phyloP scores from a whole-genome alignment of 306 rosid genomes.

The Cercis canadensis region DNA sequence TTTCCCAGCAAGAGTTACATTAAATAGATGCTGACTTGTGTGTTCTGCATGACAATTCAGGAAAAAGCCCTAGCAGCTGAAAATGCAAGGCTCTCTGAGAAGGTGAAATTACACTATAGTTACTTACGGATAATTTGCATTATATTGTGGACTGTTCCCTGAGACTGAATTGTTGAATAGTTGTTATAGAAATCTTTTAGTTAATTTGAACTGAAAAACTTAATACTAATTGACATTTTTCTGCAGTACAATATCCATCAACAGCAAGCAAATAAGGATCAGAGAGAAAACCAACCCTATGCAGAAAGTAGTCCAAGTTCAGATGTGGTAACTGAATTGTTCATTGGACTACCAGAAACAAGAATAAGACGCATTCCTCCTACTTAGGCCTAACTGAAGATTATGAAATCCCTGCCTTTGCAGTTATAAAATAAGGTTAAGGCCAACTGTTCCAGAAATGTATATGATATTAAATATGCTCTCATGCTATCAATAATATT shows the following conservation, averaged over 20 bases:
- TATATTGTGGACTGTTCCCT: background rate
- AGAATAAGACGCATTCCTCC: conserved; percentile 45
- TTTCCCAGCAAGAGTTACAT: background rate
- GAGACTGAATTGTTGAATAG: too few species aligned
- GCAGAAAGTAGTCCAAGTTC: conserved; percentile 65
- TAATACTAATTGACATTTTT: background rate
- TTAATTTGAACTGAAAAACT: background rate
- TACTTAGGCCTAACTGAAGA: conserved; percentile 24
- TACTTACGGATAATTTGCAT: background rate
- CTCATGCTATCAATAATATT: conserved; percentile 28
- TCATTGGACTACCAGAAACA: conserved; percentile 73
- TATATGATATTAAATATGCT: conserved; percentile 27
- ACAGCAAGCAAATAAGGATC: conserved; percentile 22
- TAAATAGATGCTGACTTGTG: background rate
- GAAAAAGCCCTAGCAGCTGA: conserved; percentile 50
- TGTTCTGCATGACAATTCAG: conserved; percentile 33
- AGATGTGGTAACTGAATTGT: conserved; percentile 81
- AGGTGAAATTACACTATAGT: conserved; percentile 42
- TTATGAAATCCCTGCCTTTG: conserved; percentile 14
- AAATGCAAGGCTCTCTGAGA: conserved; percentile 48
- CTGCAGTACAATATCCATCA: conserved; percentile 47
- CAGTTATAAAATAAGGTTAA: conserved; percentile 29
- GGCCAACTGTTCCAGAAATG: conserved; percentile 29
- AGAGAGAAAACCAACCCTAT: conserved; percentile 37
- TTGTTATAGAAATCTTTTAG: too few species aligned